Percentiles rank a stretch among this genome's conserved stretches.
These are phyloP conservation scores for Tilletia horrida DNA, from an alignment of 1,284 basidiomycete species.

Conservation along the genomic window DNA sequence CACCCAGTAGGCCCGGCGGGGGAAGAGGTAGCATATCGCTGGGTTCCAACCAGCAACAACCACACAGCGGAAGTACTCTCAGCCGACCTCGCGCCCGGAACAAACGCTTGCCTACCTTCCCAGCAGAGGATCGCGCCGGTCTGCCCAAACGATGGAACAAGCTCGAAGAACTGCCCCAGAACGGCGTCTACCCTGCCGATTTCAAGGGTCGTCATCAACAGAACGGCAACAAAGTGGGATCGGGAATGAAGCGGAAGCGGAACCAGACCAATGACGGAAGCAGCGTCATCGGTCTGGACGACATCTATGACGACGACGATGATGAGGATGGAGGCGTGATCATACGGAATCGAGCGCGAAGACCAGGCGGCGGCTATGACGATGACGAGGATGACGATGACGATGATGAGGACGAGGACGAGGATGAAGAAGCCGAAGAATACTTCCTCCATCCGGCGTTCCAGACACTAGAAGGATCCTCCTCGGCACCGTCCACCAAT, in stretches of 20 bases:
- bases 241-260: background rate
- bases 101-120: slow-evolving; percentile 6
- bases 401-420: slow-evolving; percentile 10
- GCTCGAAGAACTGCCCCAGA: slow-evolving; percentile 13
- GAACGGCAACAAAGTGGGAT: background rate
- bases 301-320: background rate
- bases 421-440: slow-evolving; percentile 7
- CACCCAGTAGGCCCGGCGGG: slow-evolving; percentile 25
- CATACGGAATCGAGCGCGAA: background rate
- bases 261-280: background rate
- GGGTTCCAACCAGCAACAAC: slow-evolving; percentile 33
- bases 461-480: too few relatives aligned
- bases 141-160: background rate
- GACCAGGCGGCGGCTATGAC: background rate
- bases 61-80: slow-evolving; percentile 16
- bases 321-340: background rate
- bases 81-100: slow-evolving; percentile 17
- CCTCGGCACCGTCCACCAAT: background rate
- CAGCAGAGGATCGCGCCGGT: slow-evolving; percentile 1
- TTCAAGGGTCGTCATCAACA: background rate
- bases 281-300: background rate
- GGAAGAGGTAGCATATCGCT: slow-evolving; percentile 30
- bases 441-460: slow-evolving; percentile 10
- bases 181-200: slow-evolving; percentile 11
- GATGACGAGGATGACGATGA: slow-evolving; percentile 8